These are phyloP conservation scores for Purshia tridentata DNA, from an alignment of 306 rosid genomes.

Conservation along the genomic window DNA sequence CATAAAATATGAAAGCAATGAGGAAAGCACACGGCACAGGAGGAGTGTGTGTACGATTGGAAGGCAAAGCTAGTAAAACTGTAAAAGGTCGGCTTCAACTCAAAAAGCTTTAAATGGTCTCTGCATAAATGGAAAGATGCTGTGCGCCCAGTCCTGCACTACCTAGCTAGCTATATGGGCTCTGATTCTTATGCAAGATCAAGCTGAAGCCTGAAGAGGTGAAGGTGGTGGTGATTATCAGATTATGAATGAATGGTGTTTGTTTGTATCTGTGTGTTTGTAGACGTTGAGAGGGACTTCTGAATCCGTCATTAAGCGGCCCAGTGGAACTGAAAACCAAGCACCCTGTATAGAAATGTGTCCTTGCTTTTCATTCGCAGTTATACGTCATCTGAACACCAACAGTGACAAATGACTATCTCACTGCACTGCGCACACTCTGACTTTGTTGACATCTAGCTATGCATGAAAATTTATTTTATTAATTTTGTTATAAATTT, in stretches of 20 bases:
- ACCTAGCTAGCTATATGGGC: slow-evolving; percentile 42
- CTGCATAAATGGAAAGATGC: slow-evolving; percentile 69
- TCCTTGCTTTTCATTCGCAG: slow-evolving; percentile 43
- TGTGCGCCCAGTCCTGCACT: slow-evolving; percentile 58
- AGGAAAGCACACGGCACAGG: too few relatives aligned
- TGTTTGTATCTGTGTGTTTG: slow-evolving; percentile 53
- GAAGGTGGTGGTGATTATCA: slow-evolving; percentile 29
- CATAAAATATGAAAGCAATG: too few relatives aligned
- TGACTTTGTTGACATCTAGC: not conserved
- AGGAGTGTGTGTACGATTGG: too few relatives aligned
- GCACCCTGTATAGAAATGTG: too few relatives aligned
- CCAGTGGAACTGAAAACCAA: slow-evolving; percentile 88
- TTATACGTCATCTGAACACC: slow-evolving; percentile 43
- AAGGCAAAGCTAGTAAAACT: too few relatives aligned
- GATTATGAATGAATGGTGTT: slow-evolving; percentile 37
- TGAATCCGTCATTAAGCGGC: slow-evolving; percentile 57
- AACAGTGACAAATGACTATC: slow-evolving; percentile 2
- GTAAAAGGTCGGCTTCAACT: not conserved
- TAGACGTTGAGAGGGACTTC: slow-evolving; percentile 59
- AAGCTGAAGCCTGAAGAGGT: not conserved
- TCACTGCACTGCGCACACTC: not conserved
- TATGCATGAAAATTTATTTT: too few relatives aligned
- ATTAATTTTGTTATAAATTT: not conserved
- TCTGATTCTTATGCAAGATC: slow-evolving; percentile 34
- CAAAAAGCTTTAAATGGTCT: slow-evolving; percentile 60